These are phyloP conservation scores for Penicillium sp. DNA, from an alignment of 2,329 filamentous ascomycete species.

Conservation along the genomic window DNA sequence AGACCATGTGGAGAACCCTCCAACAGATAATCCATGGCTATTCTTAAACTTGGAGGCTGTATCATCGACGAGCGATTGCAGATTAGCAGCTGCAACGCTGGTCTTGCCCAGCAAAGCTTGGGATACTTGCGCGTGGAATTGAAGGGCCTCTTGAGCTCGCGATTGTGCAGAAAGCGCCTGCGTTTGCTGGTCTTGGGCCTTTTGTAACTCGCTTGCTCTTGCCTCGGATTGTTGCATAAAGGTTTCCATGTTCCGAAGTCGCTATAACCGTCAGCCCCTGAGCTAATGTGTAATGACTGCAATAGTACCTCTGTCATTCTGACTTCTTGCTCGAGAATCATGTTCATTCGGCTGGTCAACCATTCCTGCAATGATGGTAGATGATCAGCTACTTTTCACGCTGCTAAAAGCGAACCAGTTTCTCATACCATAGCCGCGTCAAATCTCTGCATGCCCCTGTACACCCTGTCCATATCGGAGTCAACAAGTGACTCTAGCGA, in stretches of 20 bases:
- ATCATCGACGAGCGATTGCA: constrained; percentile 34
- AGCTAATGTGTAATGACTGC: no score
- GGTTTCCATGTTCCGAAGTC: constrained; percentile 32
- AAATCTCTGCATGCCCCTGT: constrained; percentile 29
- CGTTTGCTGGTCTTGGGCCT: constrained; percentile 35
- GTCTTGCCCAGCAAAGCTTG: constrained; percentile 33
- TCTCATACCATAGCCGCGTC: constrained; percentile 36
- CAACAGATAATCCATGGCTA: constrained; percentile 17
- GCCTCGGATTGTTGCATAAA: constrained; percentile 34
- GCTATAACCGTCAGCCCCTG: constrained; percentile 30
- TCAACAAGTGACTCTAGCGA: constrained; percentile 34
- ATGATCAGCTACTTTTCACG: constrained; percentile 5
- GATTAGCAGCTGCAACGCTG: constrained; percentile 28
- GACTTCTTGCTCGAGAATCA: constrained; percentile 33
- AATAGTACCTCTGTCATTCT: constrained; percentile 33
- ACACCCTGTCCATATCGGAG: constrained; percentile 29
- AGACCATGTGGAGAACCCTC: constrained; percentile 24
- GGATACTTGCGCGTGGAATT: constrained; percentile 27
- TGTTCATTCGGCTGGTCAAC: constrained; percentile 26
- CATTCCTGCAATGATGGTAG: constrained; percentile 27
- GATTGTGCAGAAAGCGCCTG: constrained; percentile 28
- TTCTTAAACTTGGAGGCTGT: constrained; percentile 24
- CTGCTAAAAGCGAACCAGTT: background rate
- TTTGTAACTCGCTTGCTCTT: constrained; percentile 32
- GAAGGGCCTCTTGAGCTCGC: constrained; percentile 27